Evolutionary conservation across 805 yeast genomes (phyloP).

Genomic region (Sugiyamaella boreocaroliniensis): DNA sequence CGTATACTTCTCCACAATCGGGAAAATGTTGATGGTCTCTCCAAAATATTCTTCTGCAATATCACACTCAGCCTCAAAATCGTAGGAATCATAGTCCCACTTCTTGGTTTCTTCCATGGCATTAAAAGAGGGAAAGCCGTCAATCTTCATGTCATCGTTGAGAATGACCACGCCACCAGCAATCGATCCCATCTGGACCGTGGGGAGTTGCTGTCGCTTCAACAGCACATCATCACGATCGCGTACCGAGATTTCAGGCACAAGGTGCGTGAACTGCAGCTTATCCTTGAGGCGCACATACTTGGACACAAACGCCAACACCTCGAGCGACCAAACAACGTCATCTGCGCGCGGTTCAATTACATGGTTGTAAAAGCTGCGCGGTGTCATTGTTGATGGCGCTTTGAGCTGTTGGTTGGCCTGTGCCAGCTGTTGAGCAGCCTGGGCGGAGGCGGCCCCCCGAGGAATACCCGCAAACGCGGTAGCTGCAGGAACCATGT

Average conservation of each 20-base stretch:
- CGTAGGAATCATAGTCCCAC: conserved; percentile 28
- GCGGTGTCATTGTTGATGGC: conserved; percentile 33
- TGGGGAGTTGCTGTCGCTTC: not conserved
- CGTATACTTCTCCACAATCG: conserved; percentile 87
- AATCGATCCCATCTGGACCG: conserved; percentile 1
- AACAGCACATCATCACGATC: conserved; percentile 11
- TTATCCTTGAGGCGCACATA: conserved; percentile 71
- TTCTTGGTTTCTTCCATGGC: not conserved
- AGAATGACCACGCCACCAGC: not conserved
- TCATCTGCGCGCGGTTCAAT: conserved; percentile 91
- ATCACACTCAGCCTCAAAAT: conserved; percentile 29
- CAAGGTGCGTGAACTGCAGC: conserved; percentile 68
- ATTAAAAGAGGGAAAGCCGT: not conserved
- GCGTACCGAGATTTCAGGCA: conserved; percentile 56
- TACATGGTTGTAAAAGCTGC: conserved; percentile 57
- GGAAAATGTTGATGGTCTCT: conserved; percentile 60
- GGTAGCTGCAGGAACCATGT: not conserved
- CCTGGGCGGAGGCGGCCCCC: not conserved
- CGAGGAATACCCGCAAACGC: not conserved
- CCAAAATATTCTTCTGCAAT: conserved; percentile 42
- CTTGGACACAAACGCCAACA: conserved; percentile 87
- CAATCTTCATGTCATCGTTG: conserved; percentile 17
- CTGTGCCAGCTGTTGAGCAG: no score
- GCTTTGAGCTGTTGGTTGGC: not conserved
- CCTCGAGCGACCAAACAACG: conserved; percentile 86